Base-by-base conservation (phyloP, 768 basidiomycete species). In the Amanita rubescens region DNA sequence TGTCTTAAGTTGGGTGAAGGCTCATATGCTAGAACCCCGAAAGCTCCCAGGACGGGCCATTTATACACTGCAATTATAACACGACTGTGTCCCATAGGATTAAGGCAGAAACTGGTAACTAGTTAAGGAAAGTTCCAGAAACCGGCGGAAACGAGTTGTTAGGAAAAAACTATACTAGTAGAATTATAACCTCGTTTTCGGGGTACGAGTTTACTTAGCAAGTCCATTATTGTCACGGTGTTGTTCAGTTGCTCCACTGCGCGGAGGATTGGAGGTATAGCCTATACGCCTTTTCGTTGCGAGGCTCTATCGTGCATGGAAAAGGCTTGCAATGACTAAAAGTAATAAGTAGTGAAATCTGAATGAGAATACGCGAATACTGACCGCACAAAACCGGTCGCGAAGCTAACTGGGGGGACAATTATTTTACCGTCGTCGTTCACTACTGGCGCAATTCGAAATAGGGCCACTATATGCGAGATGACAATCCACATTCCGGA, bases 311-410 rank as follows among this genome's bases (percentile, higher is more conserved):
- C 46, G 60, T 59, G 57, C 76, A 80, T 34, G 53, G 62, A 63
- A 80, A 80, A 41, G 74, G 74, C 59, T 75, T 73, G 44, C 78
- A 77, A 64, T 80, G 78, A 51, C 80, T 81, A 17, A 37, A 38
- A 19, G 11, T 0, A 4, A 42, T 25, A 14, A 33, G n/a, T 22
- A 14, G 22, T 20, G n/a, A 32, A 9, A 15, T 22, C 10, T 17
- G 4, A 11, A 22, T 17, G 24, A 42, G 17, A 32, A 49, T 19
- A 42, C 39, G 32, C 19, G 22, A 22, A 45, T 24, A 63, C 71
- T 53, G 59, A 78, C 80, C 76, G 71, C 22, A 79, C 72, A 56
- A 80, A 76, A 7, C 73, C 75, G 47, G 60, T 63, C 3, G 63
- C 61, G 55, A 76, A 77, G 35, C 70, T 71, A 12, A 68, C 65